A percentile compares a stretch with the other conserved stretches of the same genome.
These are phyloP conservation scores for Antitrichia curtipendula DNA, from an alignment of 225 moss, liverwort and hornwort genomes.

Conservation along the genomic window DNA sequence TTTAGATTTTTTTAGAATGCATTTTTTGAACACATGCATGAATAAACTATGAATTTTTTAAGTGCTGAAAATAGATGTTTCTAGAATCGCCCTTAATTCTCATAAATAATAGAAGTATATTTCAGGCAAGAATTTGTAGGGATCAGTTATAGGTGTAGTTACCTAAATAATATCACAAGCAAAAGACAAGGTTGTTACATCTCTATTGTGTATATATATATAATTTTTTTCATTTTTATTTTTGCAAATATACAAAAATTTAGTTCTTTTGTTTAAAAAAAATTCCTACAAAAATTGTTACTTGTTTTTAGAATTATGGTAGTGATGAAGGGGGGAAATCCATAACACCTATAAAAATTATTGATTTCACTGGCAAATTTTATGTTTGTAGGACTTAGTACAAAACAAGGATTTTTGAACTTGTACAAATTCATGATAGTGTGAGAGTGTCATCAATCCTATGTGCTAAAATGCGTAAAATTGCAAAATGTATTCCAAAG, in stretches of 20 bases:
- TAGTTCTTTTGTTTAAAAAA: accelerated
- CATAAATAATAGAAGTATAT: accelerated
- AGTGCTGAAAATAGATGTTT: background rate
- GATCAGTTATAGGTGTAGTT: accelerated
- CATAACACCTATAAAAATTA: too few relatives aligned
- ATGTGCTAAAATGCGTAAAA: accelerated
- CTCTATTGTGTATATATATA: background rate
- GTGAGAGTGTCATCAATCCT: background rate
- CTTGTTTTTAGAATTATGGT: too few relatives aligned
- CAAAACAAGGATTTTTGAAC: background rate
- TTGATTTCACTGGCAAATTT: background rate
- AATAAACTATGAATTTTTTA: background rate
- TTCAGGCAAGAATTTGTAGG: background rate
- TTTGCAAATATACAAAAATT: background rate
- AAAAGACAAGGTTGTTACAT: accelerated
- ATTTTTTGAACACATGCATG: accelerated
- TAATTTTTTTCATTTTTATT: accelerated
- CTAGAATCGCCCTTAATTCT: accelerated
- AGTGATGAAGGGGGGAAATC: background rate
- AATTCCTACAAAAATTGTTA: too few relatives aligned
- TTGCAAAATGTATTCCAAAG: accelerated
- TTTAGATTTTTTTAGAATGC: accelerated
- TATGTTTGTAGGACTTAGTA: background rate
- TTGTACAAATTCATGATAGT: background rate
- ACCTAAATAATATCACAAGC: accelerated